Percentiles rank a stretch among this genome's conserved stretches.
phyloP scores from a whole-genome alignment of 495 filamentous ascomycete species.

The Xylaria venustula region DNA sequence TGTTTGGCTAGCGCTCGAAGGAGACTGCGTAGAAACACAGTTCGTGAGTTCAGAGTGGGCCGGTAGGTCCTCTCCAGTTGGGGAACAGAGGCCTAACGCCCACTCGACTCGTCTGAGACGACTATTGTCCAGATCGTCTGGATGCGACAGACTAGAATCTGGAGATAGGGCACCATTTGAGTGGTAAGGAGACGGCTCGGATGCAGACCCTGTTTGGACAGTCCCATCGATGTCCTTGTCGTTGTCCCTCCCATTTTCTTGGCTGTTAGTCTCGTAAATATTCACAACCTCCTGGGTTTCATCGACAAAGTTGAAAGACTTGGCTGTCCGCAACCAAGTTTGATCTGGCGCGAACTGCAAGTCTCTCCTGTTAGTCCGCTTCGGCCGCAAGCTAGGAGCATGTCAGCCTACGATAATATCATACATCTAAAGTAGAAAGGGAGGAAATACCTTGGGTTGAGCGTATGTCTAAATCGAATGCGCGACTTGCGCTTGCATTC shows the following conservation, averaged over 20 bases:
- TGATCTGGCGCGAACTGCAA: background rate
- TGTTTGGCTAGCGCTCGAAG: background rate
- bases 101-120: background rate
- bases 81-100: background rate
- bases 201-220: background rate
- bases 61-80: background rate
- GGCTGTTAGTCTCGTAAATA: background rate
- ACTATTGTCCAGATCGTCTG: background rate
- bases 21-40: background rate
- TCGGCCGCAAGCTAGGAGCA: background rate
- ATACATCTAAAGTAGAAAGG: background rate
- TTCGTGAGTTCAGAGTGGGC: background rate
- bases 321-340: background rate
- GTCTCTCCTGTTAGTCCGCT: background rate
- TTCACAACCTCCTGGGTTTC: constrained; percentile 8
- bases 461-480: constrained; percentile 9
- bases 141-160: background rate
- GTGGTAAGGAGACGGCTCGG: background rate
- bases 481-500: constrained; percentile 1
- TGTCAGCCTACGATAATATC: background rate
- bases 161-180: background rate
- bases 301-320: constrained; percentile 8
- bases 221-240: background rate
- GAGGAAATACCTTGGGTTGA: constrained; percentile 9
- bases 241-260: background rate